A percentile compares a stretch with the other conserved stretches of the same genome.
These are phyloP conservation scores for Coleophoma cylindrospora DNA, from an alignment of 2,329 filamentous ascomycete genomes.

Conservation along the genomic window DNA sequence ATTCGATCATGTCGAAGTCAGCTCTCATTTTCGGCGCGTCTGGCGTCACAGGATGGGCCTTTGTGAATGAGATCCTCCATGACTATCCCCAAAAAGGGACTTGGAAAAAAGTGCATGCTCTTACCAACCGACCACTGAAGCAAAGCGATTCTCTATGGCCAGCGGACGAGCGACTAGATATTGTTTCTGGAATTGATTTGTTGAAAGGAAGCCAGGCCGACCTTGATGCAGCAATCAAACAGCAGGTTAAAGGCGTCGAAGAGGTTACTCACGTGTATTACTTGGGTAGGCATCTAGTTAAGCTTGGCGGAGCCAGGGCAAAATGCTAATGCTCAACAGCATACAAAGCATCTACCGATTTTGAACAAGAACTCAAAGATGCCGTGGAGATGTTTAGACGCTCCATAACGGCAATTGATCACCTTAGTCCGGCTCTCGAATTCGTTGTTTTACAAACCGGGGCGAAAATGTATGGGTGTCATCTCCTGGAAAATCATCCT, in stretches of 20 bases:
- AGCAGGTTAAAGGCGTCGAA: conserved; percentile 28
- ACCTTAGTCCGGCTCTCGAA: conserved; percentile 28
- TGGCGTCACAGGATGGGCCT: conserved; percentile 44
- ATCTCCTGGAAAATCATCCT: conserved; percentile 33
- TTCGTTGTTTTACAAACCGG: conserved; percentile 32
- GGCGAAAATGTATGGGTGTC: conserved; percentile 34
- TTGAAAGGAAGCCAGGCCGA: conserved; percentile 32
- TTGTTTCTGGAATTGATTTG: conserved; percentile 37
- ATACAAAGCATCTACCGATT: conserved; percentile 34
- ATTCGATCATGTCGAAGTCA: conserved; percentile 2
- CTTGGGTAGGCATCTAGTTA: conserved; percentile 21
- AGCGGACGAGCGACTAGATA: conserved; percentile 30
- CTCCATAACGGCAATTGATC: conserved; percentile 29
- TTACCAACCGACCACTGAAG: conserved; percentile 38
- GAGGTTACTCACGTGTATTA: conserved; percentile 39
- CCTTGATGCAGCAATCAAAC: conserved; percentile 28
- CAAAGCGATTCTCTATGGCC: conserved; percentile 31
- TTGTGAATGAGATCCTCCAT: conserved; percentile 40
- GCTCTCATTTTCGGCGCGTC: conserved; percentile 33
- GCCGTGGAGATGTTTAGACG: conserved; percentile 35
- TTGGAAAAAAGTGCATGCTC: conserved; percentile 39
- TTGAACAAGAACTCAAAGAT: conserved; percentile 31
- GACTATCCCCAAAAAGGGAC: conserved; percentile 37
- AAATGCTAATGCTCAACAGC: conserved; percentile 16
- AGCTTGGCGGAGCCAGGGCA: background rate